Base-by-base conservation (phyloP, 495 filamentous ascomycete genomes). In the Amniculicola lignicola region DNA sequence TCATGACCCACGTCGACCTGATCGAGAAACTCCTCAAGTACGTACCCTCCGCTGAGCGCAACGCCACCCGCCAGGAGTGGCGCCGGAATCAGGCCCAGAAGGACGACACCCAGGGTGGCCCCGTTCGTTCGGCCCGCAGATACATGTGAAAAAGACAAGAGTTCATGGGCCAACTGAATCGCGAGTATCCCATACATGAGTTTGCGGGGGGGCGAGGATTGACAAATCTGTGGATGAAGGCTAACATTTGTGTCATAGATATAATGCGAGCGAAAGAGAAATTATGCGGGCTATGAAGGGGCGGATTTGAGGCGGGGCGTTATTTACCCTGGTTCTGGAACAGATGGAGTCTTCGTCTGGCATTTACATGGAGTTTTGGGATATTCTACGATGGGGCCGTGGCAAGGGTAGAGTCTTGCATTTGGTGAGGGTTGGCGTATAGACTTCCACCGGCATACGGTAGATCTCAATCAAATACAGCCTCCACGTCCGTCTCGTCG, bases 1-100 rank as follows among this genome's bases (percentile, higher is more conserved):
- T 98, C 64, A 95, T 98, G 89, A 98, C 93, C n/a, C 93, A 98
- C 70, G 94, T 98, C 57, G 93, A 98, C 69, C 76, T 98, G 47
- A 97, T 98, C 59, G 93, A 98, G 79, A 98, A 98, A 77, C 80
- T 98, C 16, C 79, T 98, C 21, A 89, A 92, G 91, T 97, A 81
- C 63, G 79, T 59, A 4, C 53, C 53, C 40, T n/a, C 18, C 16
- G 16, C 12, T 3, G 48, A 39, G 29, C 27, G 36, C 6, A 43
- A 4, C 15, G 23, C 19, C 4, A 19, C 16, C n/a, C 23, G 35
- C 3, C 43, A 35, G 45, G 12, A 49, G 45, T n/a, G n/a, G n/a
- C n/a, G n/a, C n/a, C n/a, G n/a, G n/a, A n/a, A n/a, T n/a, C n/a
- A n/a, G n/a, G 18, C 37, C 24, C 38, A 54, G 19, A 28, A n/a